Evolutionary conservation across 176 grass and related monocot species (phyloP).

Genomic region (Elymus sibiricus): DNA sequence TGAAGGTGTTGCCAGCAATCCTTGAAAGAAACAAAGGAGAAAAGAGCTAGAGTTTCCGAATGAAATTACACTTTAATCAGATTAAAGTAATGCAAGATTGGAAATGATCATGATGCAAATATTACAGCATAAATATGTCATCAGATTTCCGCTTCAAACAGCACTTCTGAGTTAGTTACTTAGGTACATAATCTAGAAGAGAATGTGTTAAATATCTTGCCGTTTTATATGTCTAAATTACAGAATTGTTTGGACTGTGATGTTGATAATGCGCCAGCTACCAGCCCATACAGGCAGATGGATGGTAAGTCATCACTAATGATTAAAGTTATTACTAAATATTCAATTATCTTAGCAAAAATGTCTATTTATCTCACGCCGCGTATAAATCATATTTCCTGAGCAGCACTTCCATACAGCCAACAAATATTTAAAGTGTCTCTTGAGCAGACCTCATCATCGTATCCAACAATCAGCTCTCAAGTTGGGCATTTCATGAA

Average conservation of each 20-base stretch:
- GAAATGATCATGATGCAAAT: constrained; percentile 7
- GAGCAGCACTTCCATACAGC: neutral
- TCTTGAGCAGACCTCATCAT: neutral
- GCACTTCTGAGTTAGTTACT: neutral
- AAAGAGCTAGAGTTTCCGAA: neutral
- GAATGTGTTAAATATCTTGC: neutral
- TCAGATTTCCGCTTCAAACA: neutral
- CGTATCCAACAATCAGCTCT: neutral
- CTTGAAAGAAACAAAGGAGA: constrained; percentile 36
- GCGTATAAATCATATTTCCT: neutral
- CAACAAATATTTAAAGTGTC: constrained; percentile 5
- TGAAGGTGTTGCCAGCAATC: constrained; percentile 83
- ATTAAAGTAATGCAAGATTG: neutral
- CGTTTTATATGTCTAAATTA: neutral
- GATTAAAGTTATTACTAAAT: neutral
- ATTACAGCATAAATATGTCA: neutral
- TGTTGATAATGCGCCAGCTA: neutral
- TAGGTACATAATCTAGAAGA: neutral
- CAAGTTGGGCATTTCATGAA: neutral
- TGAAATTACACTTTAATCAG: neutral
- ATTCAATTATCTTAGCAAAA: neutral
- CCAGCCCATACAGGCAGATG: neutral
- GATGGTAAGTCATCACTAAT: neutral
- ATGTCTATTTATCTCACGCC: neutral
- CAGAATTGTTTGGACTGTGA: neutral